Evolutionary conservation across 805 yeast genomes (phyloP), one percentile per base, ranked within the genome.

Genomic region (Cyberlindnera subsufficiens): DNA sequence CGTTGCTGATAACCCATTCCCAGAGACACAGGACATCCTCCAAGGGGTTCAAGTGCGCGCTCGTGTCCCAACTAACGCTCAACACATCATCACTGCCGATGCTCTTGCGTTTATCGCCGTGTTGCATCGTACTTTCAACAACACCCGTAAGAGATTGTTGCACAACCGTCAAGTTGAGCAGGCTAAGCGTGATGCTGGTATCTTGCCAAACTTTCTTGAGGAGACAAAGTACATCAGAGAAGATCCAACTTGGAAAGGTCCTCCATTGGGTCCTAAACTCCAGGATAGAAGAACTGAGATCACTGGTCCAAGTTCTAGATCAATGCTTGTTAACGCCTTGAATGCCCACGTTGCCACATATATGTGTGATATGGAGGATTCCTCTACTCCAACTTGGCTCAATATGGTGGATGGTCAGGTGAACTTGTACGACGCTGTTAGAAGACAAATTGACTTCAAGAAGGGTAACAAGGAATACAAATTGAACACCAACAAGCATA

Each of bases 331-430:
- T 57, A 85, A 84, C 58, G 93, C 91, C 3, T 72, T 85, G 60
- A 85, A 85, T 65, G 80, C 90, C 0, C 72, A 75, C 42, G 93
- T 85, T 35, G 83, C 83, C 49, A 84, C 93, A 27, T 85, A 85
- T 61, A 85, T 85, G 93, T 81, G 88, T 35, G 95, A 85, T 68
- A 82, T 85, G 56, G 95, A 85, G 64, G 93, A 85, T 63, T 82
- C 90, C 15, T 77, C 85, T 54, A 78, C 91, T 16, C 95, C 95
- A 54, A 84, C 95, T 22, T 85, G 93, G 93, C 65, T 67, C 49
- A 85, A 83, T 64, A 73, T 83, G 69, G 75, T 84, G 42, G 86
- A 82, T 56, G 95, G 93, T 41, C 93, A 85, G 65, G 86, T 81
- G 44, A 83, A 85, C 60, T 65, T 85, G 56, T 83, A 73, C 59